Evolutionary conservation across 2,329 filamentous ascomycete species (phyloP).

Genomic region (Cytospora piceae): DNA sequence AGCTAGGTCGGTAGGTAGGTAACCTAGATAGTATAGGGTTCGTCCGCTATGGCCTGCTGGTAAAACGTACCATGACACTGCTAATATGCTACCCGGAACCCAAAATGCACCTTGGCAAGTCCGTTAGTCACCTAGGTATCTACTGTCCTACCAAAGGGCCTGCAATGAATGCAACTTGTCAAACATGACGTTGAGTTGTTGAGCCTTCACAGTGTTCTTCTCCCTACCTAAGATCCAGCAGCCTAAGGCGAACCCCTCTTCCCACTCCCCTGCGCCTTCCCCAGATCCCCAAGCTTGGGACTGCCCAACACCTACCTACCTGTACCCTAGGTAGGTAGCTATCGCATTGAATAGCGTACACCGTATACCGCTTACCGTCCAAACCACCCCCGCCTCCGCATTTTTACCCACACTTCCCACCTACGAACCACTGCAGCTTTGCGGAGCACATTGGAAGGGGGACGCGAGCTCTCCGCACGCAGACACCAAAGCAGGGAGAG

Average conservation of each 20-base stretch:
- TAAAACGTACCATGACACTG: too few relatives aligned
- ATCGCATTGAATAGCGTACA: not conserved
- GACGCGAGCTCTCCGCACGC: conserved; percentile 5
- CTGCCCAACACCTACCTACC: not conserved
- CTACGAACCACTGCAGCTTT: conserved; percentile 13
- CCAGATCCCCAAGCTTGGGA: not conserved
- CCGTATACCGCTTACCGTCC: not conserved
- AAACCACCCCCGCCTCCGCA: conserved; percentile 29
- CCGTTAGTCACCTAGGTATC: too few relatives aligned
- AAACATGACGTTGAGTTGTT: not conserved
- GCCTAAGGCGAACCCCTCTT: not conserved
- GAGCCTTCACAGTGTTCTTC: not conserved
- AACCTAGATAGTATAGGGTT: too few relatives aligned
- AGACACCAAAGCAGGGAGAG: conserved; percentile 8
- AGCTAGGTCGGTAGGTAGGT: too few relatives aligned
- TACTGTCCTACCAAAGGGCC: too few relatives aligned
- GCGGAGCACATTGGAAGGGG: conserved; percentile 15
- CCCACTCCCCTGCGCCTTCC: not conserved
- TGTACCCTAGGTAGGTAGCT: too few relatives aligned
- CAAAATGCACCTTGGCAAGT: too few relatives aligned
- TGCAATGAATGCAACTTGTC: too few relatives aligned
- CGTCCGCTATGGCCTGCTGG: too few relatives aligned
- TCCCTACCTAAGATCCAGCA: not conserved
- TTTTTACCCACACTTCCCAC: conserved; percentile 26
- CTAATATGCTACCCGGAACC: too few relatives aligned